Percentiles rank a stretch among this genome's conserved stretches.
Conservation (phyloP, 2,329 filamentous ascomycete species). For the Aspergillus nomiae region DNA sequence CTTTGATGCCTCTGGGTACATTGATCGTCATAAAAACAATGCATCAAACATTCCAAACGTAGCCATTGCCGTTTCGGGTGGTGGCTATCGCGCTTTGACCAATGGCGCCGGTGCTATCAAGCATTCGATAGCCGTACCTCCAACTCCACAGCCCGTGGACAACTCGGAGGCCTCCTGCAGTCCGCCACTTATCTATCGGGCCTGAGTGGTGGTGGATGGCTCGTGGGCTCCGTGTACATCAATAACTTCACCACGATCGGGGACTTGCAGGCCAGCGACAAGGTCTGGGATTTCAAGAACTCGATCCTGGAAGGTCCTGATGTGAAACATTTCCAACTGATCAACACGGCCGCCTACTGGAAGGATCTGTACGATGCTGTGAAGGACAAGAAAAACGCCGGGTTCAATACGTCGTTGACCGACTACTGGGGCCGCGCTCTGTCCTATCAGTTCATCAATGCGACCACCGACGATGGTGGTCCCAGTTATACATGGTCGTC, state of each 20-base stretch:
- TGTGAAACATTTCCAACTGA: conserved; percentile 44
- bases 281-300: conserved; percentile 65
- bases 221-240: conserved; percentile 76
- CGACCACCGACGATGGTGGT: conserved; percentile 63
- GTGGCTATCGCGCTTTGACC: conserved; percentile 83
- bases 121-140: conserved; percentile 76
- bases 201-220: conserved; percentile 80
- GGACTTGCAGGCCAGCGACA: conserved; percentile 17
- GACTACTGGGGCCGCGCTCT: conserved; percentile 86
- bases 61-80: conserved; percentile 76
- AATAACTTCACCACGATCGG: conserved; percentile 75
- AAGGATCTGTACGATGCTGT: conserved; percentile 61
- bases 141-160: conserved; percentile 62
- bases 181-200: conserved; percentile 78
- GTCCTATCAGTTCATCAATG: conserved; percentile 83
- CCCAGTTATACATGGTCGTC: conserved; percentile 81
- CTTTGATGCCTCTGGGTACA: conserved; percentile 73
- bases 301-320: conserved; percentile 62
- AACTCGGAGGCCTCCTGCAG: conserved; percentile 80
- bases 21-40: conserved; percentile 61
- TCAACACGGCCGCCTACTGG: conserved; percentile 63
- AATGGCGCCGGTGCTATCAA: conserved; percentile 78
- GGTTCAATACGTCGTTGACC: conserved; percentile 71
- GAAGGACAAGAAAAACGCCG: conserved; percentile 61
- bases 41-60: conserved; percentile 65